Base-by-base conservation (phyloP, 495 filamentous ascomycete genomes). In the Acidiella bohemica region DNA sequence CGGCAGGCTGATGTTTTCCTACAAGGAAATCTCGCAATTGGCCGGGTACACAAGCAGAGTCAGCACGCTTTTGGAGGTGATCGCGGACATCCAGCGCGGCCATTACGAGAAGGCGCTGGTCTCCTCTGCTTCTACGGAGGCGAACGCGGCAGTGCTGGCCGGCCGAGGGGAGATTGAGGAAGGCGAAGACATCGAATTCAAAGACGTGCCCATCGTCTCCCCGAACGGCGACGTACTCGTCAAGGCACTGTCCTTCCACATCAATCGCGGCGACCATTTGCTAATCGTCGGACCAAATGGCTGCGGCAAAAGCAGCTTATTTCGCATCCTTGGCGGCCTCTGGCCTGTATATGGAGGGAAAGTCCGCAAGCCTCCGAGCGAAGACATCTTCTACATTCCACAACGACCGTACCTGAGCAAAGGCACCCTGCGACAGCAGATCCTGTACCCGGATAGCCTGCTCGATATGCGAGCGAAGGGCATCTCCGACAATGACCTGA, bases 321-420 rank as follows among this genome's bases (percentile, higher is more conserved):
- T 97, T 67, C 76, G 90, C 19, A 97, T 97, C 54, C 71, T 97
- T 24, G 90, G 90, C 36, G 90, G 90, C 6, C 72, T 97, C 0
- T 97, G 90, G 90, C 90, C 90, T n/a, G 92, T 96, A 23, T 96
- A 96, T 61, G 90, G 90, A 42, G 90, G 90, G 26, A 80, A 70
- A 1, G 90, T 97, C 18, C 72, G 78, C 50, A 95, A 94, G 56
- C 90, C 92, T 4, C 75, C 79, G 0, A 83, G 84, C 47, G 72
- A 78, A 31, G 80, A 88, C 51, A 95, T 97, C 54, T 97, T 96
- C 67, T 97, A 97, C 63, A 93, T 97, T 53, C 90, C 90, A 0
- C 90, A 97, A 55, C 77, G 90, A 0, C 90, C 90, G 0, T 97
- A 97, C 54, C 70, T 97, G 2, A 86, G 81, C 21, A 74, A 81